Percentiles rank a stretch among this genome's conserved stretches.
Evolutionary conservation across 1,284 basidiomycete species (phyloP).

Genomic region (Boletus subluridellus): DNA sequence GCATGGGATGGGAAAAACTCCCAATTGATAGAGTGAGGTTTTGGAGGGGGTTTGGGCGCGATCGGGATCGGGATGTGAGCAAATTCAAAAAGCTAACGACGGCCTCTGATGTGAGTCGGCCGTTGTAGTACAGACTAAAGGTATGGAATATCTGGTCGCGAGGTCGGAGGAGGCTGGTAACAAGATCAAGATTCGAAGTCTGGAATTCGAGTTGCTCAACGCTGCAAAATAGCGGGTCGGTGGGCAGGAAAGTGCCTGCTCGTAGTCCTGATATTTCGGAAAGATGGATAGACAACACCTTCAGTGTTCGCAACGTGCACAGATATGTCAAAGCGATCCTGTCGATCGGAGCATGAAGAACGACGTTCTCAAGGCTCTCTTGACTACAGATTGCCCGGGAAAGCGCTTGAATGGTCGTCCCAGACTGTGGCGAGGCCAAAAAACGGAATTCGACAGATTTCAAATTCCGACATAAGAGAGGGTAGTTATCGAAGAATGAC

Average conservation of each 20-base stretch:
- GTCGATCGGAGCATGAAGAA: neutral
- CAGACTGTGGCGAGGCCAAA: neutral
- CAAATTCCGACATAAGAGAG: conserved; percentile 4
- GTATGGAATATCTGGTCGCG: conserved; percentile 5
- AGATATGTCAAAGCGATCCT: conserved; percentile 6
- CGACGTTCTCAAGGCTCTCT: neutral
- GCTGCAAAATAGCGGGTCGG: neutral
- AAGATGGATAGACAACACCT: conserved; percentile 1
- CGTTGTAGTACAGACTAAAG: conserved; percentile 1
- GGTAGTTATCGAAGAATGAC: conserved; percentile 15
- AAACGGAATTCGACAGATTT: conserved; percentile 10
- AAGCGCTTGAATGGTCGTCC: neutral
- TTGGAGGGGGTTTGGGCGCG: neutral
- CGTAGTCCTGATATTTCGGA: neutral
- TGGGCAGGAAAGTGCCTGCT: neutral
- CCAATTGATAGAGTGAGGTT: conserved; percentile 1
- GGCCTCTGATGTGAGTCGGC: neutral
- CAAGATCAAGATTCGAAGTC: conserved; percentile 12
- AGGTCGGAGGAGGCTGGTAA: conserved; percentile 10
- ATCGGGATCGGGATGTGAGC: conserved; percentile 2
- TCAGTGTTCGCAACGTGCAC: conserved; percentile 12
- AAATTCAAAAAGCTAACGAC: conserved; percentile 1
- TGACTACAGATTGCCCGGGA: conserved; percentile 12
- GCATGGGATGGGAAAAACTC: neutral
- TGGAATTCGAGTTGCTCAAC: conserved; percentile 5